Evolutionary conservation across 768 basidiomycete genomes (phyloP).

Genomic region (Amanita rimosa): DNA sequence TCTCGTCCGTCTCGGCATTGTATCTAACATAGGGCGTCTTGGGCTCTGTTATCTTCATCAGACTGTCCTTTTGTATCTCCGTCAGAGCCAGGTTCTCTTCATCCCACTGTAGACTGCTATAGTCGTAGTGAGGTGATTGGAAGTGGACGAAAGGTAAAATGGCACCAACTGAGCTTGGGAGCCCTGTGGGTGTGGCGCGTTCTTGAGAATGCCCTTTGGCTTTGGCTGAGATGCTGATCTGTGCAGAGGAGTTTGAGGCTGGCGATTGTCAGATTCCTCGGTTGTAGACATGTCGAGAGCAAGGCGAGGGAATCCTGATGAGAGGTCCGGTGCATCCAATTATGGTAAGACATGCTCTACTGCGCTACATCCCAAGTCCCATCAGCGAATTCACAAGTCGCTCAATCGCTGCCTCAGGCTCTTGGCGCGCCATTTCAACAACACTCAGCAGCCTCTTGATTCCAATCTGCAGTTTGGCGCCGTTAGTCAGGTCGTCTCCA

Average conservation of each 20-base stretch:
- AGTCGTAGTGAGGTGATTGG: background rate
- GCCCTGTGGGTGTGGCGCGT: constrained; percentile 41
- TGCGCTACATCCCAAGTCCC: constrained; percentile 34
- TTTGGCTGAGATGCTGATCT: constrained; percentile 60
- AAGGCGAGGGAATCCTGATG: background rate
- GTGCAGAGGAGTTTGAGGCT: constrained; percentile 35
- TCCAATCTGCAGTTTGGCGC: constrained; percentile 61
- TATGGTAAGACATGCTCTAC: constrained; percentile 8
- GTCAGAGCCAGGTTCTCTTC: constrained; percentile 89
- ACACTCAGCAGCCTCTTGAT: constrained; percentile 89
- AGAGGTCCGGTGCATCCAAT: background rate
- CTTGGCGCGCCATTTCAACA: constrained; percentile 96
- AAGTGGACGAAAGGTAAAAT: background rate
- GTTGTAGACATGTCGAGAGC: constrained; percentile 13
- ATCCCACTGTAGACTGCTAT: constrained; percentile 82
- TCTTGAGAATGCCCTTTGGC: constrained; percentile 88
- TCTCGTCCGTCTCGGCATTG: constrained; percentile 73
- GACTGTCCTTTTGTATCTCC: constrained; percentile 87
- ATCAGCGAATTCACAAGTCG: constrained; percentile 55
- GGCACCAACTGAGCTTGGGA: constrained; percentile 33
- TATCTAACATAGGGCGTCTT: constrained; percentile 96
- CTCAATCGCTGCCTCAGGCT: constrained; percentile 73
- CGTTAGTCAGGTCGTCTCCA: constrained; percentile 25
- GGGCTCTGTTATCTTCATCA: constrained; percentile 98
- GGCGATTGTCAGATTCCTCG: constrained; percentile 28